Percentiles rank a stretch among this genome's conserved stretches.
phyloP scores from a whole-genome alignment of 768 basidiomycete genomes.

The Suillus tomentosus region DNA sequence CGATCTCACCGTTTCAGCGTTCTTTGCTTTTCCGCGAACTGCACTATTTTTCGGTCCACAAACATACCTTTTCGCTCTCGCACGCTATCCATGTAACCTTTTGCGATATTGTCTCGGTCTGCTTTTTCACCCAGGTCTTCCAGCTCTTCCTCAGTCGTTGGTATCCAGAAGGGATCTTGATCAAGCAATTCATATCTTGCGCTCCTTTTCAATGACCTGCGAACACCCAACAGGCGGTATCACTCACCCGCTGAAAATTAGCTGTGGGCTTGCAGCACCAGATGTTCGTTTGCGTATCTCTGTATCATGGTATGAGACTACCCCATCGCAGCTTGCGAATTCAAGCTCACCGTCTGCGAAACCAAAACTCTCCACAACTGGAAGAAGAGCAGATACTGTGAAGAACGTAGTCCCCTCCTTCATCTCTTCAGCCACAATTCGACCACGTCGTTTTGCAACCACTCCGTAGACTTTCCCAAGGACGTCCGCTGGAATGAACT shows the following conservation, averaged over 20 bases:
- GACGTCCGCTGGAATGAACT: slow-evolving; percentile 72
- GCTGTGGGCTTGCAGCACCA: slow-evolving; percentile 94
- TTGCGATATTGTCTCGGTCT: slow-evolving; percentile 91
- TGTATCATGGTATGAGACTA: slow-evolving; percentile 33
- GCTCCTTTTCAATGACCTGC: slow-evolving; percentile 20
- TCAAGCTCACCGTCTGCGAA: slow-evolving; percentile 83
- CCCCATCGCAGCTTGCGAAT: neutral
- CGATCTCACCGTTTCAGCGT: slow-evolving; percentile 63
- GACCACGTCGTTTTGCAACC: slow-evolving; percentile 85
- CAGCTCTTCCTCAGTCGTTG: slow-evolving; percentile 93
- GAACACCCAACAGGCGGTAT: neutral
- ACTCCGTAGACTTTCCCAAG: slow-evolving; percentile 97
- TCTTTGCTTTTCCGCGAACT: slow-evolving; percentile 96
- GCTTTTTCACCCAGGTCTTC: slow-evolving; percentile 98
- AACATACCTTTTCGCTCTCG: slow-evolving; percentile 94
- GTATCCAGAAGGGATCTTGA: slow-evolving; percentile 97
- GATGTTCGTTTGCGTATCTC: slow-evolving; percentile 97
- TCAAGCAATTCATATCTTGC: slow-evolving; percentile 88
- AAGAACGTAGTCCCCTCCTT: slow-evolving; percentile 97
- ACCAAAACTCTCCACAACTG: slow-evolving; percentile 96
- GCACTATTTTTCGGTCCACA: slow-evolving; percentile 92
- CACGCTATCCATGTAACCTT: slow-evolving; percentile 88
- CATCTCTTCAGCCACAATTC: slow-evolving; percentile 97
- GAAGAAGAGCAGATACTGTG: slow-evolving; percentile 85
- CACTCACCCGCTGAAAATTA: slow-evolving; percentile 91